These are phyloP conservation scores for Leccinum incarnatum DNA, from an alignment of 768 basidiomycete genomes.

Conservation along the genomic window DNA sequence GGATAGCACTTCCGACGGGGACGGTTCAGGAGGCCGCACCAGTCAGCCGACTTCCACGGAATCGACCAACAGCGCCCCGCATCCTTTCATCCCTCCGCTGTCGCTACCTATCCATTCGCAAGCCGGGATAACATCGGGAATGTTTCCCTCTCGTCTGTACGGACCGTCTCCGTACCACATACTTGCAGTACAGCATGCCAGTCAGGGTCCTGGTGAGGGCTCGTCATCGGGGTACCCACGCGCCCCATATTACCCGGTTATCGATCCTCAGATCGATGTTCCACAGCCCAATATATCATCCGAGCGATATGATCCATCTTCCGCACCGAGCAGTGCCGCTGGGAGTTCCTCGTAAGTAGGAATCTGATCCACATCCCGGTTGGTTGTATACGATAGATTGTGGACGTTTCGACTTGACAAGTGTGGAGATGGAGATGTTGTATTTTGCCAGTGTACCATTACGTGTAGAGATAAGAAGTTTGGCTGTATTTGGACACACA, in stretches of 20 bases:
- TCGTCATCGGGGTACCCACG: conserved; percentile 26
- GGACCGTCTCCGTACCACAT: conserved; percentile 31
- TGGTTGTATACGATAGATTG: background rate
- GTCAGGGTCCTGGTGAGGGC: conserved; percentile 22
- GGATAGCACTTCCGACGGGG: conserved; percentile 26
- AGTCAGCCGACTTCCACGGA: conserved; percentile 8
- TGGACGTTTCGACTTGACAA: background rate
- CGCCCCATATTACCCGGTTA: conserved; percentile 37
- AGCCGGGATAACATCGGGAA: conserved; percentile 10
- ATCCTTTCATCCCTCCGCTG: conserved; percentile 13
- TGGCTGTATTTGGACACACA: conserved; percentile 23
- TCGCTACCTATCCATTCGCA: conserved; percentile 20
- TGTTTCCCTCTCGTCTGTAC: conserved; percentile 29
- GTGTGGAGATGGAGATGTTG: background rate
- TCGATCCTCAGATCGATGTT: conserved; percentile 37
- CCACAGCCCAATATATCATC: conserved; percentile 33
- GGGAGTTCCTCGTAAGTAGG: conserved; percentile 16
- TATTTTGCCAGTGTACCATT: conserved; percentile 4
- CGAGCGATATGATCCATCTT: conserved; percentile 32
- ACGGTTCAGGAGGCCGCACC: conserved; percentile 8
- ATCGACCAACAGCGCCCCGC: conserved; percentile 1
- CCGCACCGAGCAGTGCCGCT: conserved; percentile 7
- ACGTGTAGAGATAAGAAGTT: conserved; percentile 14
- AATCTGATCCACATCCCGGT: background rate
- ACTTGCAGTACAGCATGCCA: conserved; percentile 20